Evolutionary conservation across 768 basidiomycete species (phyloP), one percentile per base, ranked within the genome.

Genomic region (Mycena belliarum): DNA sequence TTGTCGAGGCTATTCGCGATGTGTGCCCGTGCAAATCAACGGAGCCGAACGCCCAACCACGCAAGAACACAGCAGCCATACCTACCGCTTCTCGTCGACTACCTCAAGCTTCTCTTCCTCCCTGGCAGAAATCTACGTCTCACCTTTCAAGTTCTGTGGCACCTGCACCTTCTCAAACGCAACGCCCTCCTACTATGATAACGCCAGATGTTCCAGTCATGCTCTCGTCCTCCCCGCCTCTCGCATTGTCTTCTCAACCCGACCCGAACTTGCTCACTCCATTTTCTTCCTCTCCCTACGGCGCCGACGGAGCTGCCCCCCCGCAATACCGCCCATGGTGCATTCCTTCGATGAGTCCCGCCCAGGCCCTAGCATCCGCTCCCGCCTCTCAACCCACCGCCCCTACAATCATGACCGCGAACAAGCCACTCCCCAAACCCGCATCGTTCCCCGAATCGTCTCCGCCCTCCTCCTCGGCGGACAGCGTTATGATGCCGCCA

Each of bases 11-110:
- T 6, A 84, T 92, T 64, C 79, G 81, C 45, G 74, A 79, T 6
- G 81, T 91, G 38, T 92, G 90, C 66, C 90, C 89, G 5, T 93
- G 90, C 76, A 88, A 85, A 69, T 73, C 81, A 35, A 88, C 82
- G 60, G 74, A 63, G 14, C 44, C 50, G 3, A 40, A 6, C 35
- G 41, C 29, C 0, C 23, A 25, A 26, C 29, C 42, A 18, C 28
- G 49, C 8, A 63, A 43, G 26, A 51, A 28, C 40, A 11, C 49
- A 58, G n/a, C 28, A 11, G 33, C 11, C 15, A 20, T 57, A 20
- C 42, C 49, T 56, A 6, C 37, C 15, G 11, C 24, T 37, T 10
- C 29, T 35, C 46, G n/a, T 9, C 46, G 11, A 37, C 15, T 33
- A 23, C 32, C 29, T n/a, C 45, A 46, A 15, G 5, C 44, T 21